A percentile compares a stretch with the other conserved stretches of the same genome.
phyloP scores from a whole-genome alignment of 2,329 filamentous ascomycete genomes.

The Phaeosphaeria sp. region DNA sequence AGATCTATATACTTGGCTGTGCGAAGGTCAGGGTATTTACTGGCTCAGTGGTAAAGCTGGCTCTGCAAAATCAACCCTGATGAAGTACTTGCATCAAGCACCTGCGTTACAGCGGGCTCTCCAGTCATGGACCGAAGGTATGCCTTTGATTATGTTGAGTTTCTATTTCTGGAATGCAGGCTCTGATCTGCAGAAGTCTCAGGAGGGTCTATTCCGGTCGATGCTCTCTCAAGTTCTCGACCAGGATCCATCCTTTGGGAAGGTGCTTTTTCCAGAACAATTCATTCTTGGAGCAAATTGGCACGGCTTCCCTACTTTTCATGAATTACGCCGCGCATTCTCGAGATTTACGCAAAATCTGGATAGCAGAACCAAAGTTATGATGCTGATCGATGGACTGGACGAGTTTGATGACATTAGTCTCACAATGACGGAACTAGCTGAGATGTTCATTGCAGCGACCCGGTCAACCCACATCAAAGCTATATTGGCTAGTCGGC shows the following conservation, averaged over 20 bases:
- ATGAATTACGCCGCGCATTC: constrained; percentile 2
- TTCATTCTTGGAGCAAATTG: neutral
- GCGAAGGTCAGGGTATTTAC: neutral
- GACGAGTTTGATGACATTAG: constrained; percentile 5
- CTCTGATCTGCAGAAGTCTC: neutral
- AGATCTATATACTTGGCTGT: constrained; percentile 1
- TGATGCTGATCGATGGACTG: constrained; percentile 10
- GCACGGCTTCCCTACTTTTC: constrained; percentile 1
- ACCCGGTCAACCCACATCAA: constrained; percentile 5
- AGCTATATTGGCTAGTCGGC: constrained; percentile 15
- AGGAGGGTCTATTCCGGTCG: neutral
- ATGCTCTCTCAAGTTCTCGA: neutral
- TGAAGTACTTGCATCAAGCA: constrained; percentile 49
- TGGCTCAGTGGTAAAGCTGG: constrained; percentile 54
- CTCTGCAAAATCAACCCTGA: constrained; percentile 56
- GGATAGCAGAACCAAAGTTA: neutral
- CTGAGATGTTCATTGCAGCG: constrained; percentile 1
- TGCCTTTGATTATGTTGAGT: neutral
- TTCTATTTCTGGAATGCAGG: neutral
- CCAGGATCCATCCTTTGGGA: neutral
- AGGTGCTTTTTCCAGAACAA: neutral
- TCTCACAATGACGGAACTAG: constrained; percentile 2
- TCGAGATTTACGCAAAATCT: neutral
- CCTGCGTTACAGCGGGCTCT: neutral
- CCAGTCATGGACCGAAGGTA: neutral